phyloP scores from a whole-genome alignment of 257 asterid species.

The Solanum chmielewskii region DNA sequence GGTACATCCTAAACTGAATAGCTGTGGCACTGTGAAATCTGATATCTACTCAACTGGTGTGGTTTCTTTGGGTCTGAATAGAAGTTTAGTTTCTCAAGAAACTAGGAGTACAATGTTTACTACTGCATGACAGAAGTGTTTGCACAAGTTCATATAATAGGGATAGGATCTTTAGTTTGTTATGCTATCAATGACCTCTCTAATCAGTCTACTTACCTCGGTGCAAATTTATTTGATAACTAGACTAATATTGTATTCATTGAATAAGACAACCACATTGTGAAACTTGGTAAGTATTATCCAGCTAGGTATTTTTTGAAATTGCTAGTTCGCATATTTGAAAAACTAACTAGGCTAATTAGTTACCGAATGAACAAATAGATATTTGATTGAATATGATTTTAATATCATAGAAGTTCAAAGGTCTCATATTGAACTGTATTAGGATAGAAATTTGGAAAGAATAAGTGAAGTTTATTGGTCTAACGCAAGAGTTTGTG shows the following conservation, averaged over 20 bases:
- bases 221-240: neutral
- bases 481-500: neutral
- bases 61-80: neutral
- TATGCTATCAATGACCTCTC: neutral
- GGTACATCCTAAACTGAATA: neutral
- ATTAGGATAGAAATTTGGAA: neutral
- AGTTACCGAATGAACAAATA: neutral
- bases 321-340: neutral
- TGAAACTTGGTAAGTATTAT: neutral
- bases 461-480: neutral
- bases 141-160: neutral
- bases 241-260: neutral
- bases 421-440: neutral
- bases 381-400: neutral
- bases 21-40: neutral
- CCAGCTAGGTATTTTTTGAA: neutral
- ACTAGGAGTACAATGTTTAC: neutral
- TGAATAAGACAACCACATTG: neutral
- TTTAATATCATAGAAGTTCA: neutral
- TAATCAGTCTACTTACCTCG: neutral
- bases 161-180: neutral
- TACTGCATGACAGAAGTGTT: neutral
- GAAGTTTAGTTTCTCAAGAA: neutral
- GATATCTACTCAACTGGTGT: neutral
- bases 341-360: neutral